phyloP scores from a whole-genome alignment of 768 basidiomycete genomes.

The Collybia mongolica region DNA sequence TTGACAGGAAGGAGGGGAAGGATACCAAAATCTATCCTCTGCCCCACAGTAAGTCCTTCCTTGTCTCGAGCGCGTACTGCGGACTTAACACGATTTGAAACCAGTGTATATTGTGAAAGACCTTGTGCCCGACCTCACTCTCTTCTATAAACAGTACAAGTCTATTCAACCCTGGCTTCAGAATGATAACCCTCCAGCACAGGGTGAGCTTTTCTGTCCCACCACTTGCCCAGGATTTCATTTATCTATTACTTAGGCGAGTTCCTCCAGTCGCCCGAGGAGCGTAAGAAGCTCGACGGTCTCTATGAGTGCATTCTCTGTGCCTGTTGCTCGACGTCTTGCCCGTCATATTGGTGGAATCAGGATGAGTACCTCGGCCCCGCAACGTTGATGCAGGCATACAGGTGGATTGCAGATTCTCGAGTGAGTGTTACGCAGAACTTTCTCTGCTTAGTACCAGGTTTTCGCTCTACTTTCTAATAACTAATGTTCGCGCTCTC shows the following conservation, averaged over 20 bases:
- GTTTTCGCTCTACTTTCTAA: slow-evolving; percentile 7
- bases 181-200: slow-evolving; percentile 86
- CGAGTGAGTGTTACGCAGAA: slow-evolving; percentile 47
- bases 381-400: slow-evolving; percentile 94
- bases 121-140: slow-evolving; percentile 87
- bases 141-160: slow-evolving; percentile 99
- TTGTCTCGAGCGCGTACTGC: not conserved
- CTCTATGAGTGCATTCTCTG: slow-evolving; percentile 98
- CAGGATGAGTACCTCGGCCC: slow-evolving; percentile 98
- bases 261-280: slow-evolving; percentile 86
- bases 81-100: not conserved
- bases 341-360: slow-evolving; percentile 99
- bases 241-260: slow-evolving; percentile 44
- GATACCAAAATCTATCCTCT: slow-evolving; percentile 94
- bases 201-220: slow-evolving; percentile 31
- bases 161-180: slow-evolving; percentile 96
- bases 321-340: slow-evolving; percentile 96
- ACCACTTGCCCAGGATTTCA: not conserved
- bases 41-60: slow-evolving; percentile 79
- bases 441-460: no score
- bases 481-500: not conserved
- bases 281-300: slow-evolving; percentile 93
- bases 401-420: slow-evolving; percentile 98
- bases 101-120: slow-evolving; percentile 99
- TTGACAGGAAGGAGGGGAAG: slow-evolving; percentile 72